Evolutionary conservation across 331 rosid species (phyloP).

Genomic region (Arachis monticola): DNA sequence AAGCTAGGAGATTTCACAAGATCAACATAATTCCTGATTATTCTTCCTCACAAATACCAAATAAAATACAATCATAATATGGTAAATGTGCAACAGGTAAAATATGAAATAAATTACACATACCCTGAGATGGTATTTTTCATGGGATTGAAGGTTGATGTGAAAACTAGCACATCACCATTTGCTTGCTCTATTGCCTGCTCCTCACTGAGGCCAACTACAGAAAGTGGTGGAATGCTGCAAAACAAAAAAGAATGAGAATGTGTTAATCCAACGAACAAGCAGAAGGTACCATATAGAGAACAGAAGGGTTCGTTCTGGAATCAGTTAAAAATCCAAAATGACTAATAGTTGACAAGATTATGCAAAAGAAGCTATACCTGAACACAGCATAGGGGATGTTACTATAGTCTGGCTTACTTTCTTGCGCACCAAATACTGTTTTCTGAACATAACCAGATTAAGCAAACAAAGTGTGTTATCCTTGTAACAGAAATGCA

Average conservation of each 20-base stretch:
- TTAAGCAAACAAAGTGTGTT: conserved; percentile 27
- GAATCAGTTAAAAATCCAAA: conserved; percentile 10
- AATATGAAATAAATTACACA: conserved; percentile 32
- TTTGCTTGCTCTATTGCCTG: conserved; percentile 70
- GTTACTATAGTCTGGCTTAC: conserved; percentile 71
- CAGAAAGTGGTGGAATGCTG: conserved; percentile 93
- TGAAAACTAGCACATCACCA: conserved; percentile 74
- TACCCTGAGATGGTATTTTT: conserved; percentile 92
- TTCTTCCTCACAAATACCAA: conserved; percentile 2
- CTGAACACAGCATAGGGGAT: conserved; percentile 86
- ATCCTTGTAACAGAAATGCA: conserved; percentile 10
- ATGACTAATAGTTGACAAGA: conserved; percentile 6
- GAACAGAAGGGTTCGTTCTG: conserved; percentile 9
- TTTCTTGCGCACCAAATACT: conserved; percentile 74
- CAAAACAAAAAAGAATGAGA: conserved; percentile 36
- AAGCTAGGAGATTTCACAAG: conserved; percentile 16
- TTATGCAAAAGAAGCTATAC: conserved; percentile 46
- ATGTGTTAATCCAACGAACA: conserved; percentile 24
- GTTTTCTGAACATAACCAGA: conserved; percentile 64
- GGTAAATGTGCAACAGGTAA: conserved; percentile 13
- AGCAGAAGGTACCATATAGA: conserved; percentile 21
- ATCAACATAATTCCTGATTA: conserved; percentile 19
- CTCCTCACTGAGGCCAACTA: conserved; percentile 90
- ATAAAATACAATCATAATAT: conserved; percentile 13
- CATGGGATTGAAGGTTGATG: conserved; percentile 84